A percentile compares a stretch with the other conserved stretches of the same genome.
phyloP scores from a whole-genome alignment of 2,329 filamentous ascomycete species.

The Claviceps pusilla region DNA sequence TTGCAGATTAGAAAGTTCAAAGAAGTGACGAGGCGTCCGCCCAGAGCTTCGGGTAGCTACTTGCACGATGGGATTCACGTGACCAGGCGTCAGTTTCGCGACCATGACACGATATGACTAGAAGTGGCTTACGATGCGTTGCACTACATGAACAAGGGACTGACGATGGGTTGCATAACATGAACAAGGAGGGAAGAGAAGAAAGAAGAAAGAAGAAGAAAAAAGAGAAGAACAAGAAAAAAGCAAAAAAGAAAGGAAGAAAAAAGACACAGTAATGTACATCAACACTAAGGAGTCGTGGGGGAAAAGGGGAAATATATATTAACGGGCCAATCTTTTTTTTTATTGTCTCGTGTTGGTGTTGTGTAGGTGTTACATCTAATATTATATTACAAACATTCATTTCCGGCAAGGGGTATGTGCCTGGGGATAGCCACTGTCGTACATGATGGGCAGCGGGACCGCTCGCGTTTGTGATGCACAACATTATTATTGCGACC shows the following conservation, averaged over 20 bases:
- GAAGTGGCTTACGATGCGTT: neutral
- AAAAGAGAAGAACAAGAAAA: neutral
- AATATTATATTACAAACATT: neutral
- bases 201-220: neutral
- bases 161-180: neutral
- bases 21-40: neutral
- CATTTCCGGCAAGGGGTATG: neutral
- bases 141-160: no score
- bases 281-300: no score
- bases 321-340: no score
- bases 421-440: neutral
- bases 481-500: neutral
- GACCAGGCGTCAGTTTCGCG: conserved; percentile 1
- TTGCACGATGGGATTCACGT: conserved; percentile 5
- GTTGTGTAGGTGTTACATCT: neutral
- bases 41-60: neutral
- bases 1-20: neutral
- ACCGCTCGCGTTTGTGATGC: neutral
- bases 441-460: neutral
- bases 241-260: neutral
- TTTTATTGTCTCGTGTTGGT: no score
- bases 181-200: no score
- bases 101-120: neutral
- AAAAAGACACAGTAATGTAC: no score
- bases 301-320: no score